Evolutionary conservation across 164 flowering plant species (phyloP).

Genomic region (Aristolochia fimbriata): DNA sequence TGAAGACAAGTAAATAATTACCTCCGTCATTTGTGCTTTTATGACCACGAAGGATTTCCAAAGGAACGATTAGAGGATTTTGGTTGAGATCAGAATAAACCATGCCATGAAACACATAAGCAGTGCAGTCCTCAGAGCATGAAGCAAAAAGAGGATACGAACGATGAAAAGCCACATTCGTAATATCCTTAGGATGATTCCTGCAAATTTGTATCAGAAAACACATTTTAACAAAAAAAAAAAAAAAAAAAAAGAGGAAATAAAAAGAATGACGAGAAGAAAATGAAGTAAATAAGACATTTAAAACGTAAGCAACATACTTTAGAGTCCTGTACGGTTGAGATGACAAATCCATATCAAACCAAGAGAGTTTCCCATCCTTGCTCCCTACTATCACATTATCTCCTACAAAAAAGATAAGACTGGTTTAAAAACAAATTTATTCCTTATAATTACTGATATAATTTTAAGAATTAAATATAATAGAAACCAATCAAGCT

Average conservation of each 20-base stretch:
- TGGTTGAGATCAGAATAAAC: conserved; percentile 89
- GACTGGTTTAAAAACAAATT: not conserved
- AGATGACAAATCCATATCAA: conserved; percentile 97
- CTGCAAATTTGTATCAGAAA: conserved; percentile 26
- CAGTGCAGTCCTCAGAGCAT: conserved; percentile 76
- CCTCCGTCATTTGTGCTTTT: conserved; percentile 69
- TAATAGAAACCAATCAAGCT: not conserved
- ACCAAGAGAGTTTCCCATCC: conserved; percentile 97
- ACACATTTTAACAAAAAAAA: not conserved
- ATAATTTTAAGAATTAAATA: not conserved
- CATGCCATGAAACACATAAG: conserved; percentile 94
- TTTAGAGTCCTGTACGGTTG: conserved; percentile 63
- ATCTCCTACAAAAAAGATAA: conserved; percentile 58
- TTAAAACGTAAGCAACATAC: conserved; percentile 29
- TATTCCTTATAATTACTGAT: not conserved
- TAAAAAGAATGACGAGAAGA: not conserved
- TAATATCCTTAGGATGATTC: conserved; percentile 79
- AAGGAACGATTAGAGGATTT: conserved; percentile 85
- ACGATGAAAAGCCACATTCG: conserved; percentile 75
- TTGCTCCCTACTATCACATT: conserved; percentile 90
- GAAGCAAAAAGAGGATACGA: conserved; percentile 92
- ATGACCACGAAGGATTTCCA: conserved; percentile 86
- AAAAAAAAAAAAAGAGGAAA: not conserved
- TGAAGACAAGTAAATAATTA: conserved; percentile 17
- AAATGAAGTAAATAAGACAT: not conserved